Percentiles rank a stretch among this genome's conserved stretches.
Evolutionary conservation across 345 rosid species (phyloP).

Genomic region (Pistacia atlantica): DNA sequence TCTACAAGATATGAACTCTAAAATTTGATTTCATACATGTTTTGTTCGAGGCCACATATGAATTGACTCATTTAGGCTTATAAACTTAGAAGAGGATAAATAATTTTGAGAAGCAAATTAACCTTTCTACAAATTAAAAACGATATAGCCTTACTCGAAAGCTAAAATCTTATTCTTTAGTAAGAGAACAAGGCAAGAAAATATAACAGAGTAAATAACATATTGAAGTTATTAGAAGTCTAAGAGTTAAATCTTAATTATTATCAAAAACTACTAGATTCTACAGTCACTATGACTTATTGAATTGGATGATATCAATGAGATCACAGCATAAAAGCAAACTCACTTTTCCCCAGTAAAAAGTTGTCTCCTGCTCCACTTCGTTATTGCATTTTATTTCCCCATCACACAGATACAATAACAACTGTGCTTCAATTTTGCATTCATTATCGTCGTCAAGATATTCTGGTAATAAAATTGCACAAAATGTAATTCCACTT

Average conservation of each 20-base stretch:
- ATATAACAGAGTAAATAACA: not conserved
- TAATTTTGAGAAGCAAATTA: not conserved
- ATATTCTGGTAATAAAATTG: slow-evolving; percentile 15
- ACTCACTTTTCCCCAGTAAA: slow-evolving; percentile 14
- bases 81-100: not conserved
- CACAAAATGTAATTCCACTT: not conserved
- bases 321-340: not conserved
- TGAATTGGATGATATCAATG: not conserved
- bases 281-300: not conserved
- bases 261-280: not conserved
- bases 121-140: not conserved
- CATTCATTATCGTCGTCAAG: slow-evolving; percentile 15
- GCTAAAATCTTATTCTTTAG: not conserved
- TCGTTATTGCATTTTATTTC: not conserved
- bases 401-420: slow-evolving; percentile 13
- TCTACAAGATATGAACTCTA: not conserved
- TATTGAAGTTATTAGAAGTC: not conserved
- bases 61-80: not conserved
- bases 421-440: slow-evolving; percentile 2
- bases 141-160: not conserved
- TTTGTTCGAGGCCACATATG: not conserved
- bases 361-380: slow-evolving; percentile 10
- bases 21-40: not conserved
- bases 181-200: not conserved
- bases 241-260: not conserved